phyloP scores from a whole-genome alignment of 768 basidiomycete genomes.

The Agrocybe chaxingu region DNA sequence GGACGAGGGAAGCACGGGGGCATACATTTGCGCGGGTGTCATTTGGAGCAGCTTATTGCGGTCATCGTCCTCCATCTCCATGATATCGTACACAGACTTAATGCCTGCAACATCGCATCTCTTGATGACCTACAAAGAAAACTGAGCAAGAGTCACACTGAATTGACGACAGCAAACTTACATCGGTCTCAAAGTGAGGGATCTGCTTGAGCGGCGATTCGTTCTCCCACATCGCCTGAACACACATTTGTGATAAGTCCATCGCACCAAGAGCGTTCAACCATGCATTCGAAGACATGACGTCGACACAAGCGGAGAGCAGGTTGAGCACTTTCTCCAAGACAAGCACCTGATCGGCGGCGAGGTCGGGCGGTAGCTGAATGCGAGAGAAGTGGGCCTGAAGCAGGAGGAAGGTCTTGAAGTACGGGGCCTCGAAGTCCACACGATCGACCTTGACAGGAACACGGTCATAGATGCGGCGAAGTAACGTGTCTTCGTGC shows the following conservation, averaged over 20 bases:
- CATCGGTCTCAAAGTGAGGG: constrained; percentile 92
- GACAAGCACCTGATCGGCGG: constrained; percentile 85
- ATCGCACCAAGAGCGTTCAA: constrained; percentile 92
- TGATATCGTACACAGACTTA: constrained; percentile 93
- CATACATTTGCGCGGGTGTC: constrained; percentile 83
- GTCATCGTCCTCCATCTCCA: constrained; percentile 96
- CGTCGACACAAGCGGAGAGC: constrained; percentile 93
- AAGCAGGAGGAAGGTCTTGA: constrained; percentile 96
- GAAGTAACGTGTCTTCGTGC: constrained; percentile 82
- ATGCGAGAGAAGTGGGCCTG: constrained; percentile 97
- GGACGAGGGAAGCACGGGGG: constrained; percentile 11
- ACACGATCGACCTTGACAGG: constrained; percentile 85
- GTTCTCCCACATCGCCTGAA: constrained; percentile 96
- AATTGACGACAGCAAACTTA: constrained; percentile 27
- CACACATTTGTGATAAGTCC: constrained; percentile 98
- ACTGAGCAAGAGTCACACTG: background rate
- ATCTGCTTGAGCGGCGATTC: constrained; percentile 96
- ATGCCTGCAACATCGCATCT: constrained; percentile 81
- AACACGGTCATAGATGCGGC: constrained; percentile 91
- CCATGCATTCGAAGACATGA: constrained; percentile 97
- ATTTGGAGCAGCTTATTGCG: constrained; percentile 81
- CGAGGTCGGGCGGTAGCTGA: constrained; percentile 89
- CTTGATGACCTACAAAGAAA: constrained; percentile 59
- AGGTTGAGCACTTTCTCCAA: constrained; percentile 89
- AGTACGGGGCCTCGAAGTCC: constrained; percentile 93